phyloP scores from a whole-genome alignment of 805 yeast species.

The Metschnikowia similis region DNA sequence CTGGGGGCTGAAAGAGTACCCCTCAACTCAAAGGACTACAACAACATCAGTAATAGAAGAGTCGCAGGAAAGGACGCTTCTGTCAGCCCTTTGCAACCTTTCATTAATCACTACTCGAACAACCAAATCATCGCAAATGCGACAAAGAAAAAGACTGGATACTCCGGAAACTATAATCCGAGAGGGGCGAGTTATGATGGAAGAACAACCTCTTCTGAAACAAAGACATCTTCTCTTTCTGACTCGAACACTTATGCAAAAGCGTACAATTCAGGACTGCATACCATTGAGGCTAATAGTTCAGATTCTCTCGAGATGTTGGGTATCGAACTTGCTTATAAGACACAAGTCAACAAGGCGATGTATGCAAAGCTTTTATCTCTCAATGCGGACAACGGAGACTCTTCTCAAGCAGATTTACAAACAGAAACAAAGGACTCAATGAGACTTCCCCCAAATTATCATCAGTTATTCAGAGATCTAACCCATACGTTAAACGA shows the following conservation, averaged over 20 bases:
- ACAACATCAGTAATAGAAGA: constrained; percentile 8
- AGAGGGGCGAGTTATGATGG: constrained; percentile 10
- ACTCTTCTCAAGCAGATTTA: constrained; percentile 5
- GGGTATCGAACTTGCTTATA: constrained; percentile 50
- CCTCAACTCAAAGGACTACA: constrained; percentile 8
- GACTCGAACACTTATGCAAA: constrained; percentile 1
- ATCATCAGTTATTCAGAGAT: constrained; percentile 46
- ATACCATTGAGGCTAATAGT: not conserved
- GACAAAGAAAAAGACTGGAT: constrained; percentile 7
- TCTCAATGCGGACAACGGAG: constrained; percentile 6
- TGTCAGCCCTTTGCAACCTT: constrained; percentile 4
- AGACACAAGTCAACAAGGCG: constrained; percentile 42
- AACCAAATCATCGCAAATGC: constrained; percentile 6
- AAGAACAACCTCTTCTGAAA: constrained; percentile 9
- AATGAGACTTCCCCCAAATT: constrained; percentile 38
- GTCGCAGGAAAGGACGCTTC: constrained; percentile 5
- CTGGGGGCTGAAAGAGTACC: constrained; percentile 1
- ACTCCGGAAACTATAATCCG: constrained; percentile 26
- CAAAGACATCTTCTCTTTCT: constrained; percentile 5
- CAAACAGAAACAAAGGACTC: constrained; percentile 9
- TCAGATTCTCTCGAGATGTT: constrained; percentile 29
- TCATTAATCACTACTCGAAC: constrained; percentile 3
- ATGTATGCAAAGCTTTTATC: constrained; percentile 31
- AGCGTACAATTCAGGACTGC: not conserved
- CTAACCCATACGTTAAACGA: constrained; percentile 46